Evolutionary conservation across 228 moss, liverwort and hornwort genomes (phyloP), one percentile per base, ranked within the genome.

Genomic region (Sphagnum magellanicum): DNA sequence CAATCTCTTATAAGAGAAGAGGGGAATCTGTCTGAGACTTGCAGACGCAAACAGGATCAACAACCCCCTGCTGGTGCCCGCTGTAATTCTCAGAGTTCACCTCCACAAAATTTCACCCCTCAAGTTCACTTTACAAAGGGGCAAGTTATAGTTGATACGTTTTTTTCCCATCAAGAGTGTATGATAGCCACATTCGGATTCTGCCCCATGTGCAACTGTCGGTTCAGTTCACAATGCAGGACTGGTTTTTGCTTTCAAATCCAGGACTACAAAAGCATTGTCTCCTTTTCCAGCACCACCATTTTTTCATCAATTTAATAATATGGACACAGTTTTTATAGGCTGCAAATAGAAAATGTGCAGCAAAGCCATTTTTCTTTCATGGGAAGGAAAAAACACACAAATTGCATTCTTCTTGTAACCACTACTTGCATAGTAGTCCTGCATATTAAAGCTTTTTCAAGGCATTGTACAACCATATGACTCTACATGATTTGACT

Each of bases 131-230:
- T 77, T 76, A 77, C 74, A 79, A 80, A 77, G 80, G 75, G 76
- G 85, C 69, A 71, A 77, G 77, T 63, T 85, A 86, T 84, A 89
- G 82, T 82, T 82, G 76, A 83, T 83, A 89, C 79, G 81, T 71
- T 75, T 32, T 32, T 32, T 89, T 80, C 73, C 32, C 82, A 76
- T 86, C 79, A 81, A 87, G 89, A 91, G 88, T 94, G 93, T 94
- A 94, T 81, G 86, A 94, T 94, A 91, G 91, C 75, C 81, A 77
- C 84, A 86, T 77, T 70, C 84, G 84, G 87, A 84, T 81, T 80
- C 73, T 65, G 76, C 91, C 83, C 32, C 32, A 74, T 71, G 74
- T 79, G 78, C 84, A 81, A 78, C 81, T 78, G 77, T 77, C 67
- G 76, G 79, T 86, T 89, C 80, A 87, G 76, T 71, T 74, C 81